Evolutionary conservation across 2,329 filamentous ascomycete genomes (phyloP), one percentile per base, ranked within the genome.

Genomic region (Alternaria sp.): DNA sequence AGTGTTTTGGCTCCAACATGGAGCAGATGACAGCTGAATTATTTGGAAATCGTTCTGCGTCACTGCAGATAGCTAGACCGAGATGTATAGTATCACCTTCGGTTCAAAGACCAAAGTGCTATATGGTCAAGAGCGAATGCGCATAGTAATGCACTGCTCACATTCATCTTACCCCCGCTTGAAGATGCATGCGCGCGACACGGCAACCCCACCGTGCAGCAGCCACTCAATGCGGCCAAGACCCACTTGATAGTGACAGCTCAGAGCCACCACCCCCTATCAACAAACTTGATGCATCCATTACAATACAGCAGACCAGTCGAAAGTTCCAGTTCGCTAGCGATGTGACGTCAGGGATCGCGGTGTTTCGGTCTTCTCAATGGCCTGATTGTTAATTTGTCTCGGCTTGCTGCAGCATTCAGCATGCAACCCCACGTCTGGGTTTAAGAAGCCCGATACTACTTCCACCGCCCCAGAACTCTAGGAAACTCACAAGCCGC

Each of bases 171-270:
- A 39, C n/a, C 2, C 1, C 29, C n/a, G 51, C 7, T 4, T 23
- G 21, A 6, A 45, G 4, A 46, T 51, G 46, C 53, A 10, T 29
- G 13, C 24, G 14, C 34, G 46, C 37, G 46, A 46, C 53, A 14
- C 53, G 29, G 53, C 49, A 36, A 41, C 29, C 23, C 45, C 45
- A 55, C 37, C 14, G 4, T 42, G 44, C 44, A 41, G 31, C 37
- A 36, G 31, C 23, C 45, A 21, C 45, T 36, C 44, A 55, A 50
- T 41, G 52, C 24, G 11, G 24, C 24, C 28, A 26, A 24, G 4
- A 4, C 9, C 11, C n/a, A 54, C 34, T 49, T 13, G 52, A 54
- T 10, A 39, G 14, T n/a, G 11, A 40, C 28, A 31, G 9, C 34
- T 39, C 26, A 46, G 17, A 37, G 14, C n/a, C 24, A 7, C 36